phyloP scores from a whole-genome alignment of 2,329 filamentous ascomycete species.

The Macrophomina pseudophaseolina region DNA sequence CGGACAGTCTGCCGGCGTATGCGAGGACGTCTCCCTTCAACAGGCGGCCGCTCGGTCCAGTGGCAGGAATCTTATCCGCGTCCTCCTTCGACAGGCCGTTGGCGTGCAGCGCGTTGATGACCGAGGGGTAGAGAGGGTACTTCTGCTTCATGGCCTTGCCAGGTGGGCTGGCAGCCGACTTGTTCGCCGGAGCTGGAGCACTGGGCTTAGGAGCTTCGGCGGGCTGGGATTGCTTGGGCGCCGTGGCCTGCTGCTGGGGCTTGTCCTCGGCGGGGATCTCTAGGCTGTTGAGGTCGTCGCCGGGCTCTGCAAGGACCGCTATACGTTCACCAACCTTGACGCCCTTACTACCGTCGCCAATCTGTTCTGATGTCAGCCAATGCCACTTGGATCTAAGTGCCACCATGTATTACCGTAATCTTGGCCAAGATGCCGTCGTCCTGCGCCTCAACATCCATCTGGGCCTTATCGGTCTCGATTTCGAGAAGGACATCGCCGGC shows the following conservation, averaged over 20 bases:
- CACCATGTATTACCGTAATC: slow-evolving; percentile 61
- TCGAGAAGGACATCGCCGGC: slow-evolving; percentile 88
- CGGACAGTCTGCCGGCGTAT: slow-evolving; percentile 75
- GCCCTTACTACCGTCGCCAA: slow-evolving; percentile 73
- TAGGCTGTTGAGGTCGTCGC: slow-evolving; percentile 76
- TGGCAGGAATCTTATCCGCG: slow-evolving; percentile 80
- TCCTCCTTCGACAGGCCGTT: slow-evolving; percentile 78
- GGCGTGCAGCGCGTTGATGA: slow-evolving; percentile 78
- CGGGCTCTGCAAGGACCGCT: slow-evolving; percentile 79
- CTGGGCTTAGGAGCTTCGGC: slow-evolving; percentile 28
- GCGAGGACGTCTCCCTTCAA: slow-evolving; percentile 96
- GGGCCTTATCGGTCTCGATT: slow-evolving; percentile 93
- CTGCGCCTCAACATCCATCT: slow-evolving; percentile 93
- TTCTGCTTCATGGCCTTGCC: slow-evolving; percentile 66
- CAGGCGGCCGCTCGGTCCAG: slow-evolving; percentile 84
- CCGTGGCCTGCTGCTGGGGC: slow-evolving; percentile 27
- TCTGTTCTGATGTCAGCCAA: slow-evolving; percentile 37
- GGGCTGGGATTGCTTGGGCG: slow-evolving; percentile 44
- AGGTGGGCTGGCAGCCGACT: slow-evolving; percentile 58
- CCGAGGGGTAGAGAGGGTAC: slow-evolving; percentile 81
- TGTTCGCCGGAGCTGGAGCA: slow-evolving; percentile 51
- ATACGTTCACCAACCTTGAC: slow-evolving; percentile 81
- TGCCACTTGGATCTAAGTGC: too few species aligned
- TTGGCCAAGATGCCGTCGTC: slow-evolving; percentile 87
- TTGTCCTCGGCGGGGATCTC: slow-evolving; percentile 71